phyloP scores from a whole-genome alignment of 1,284 basidiomycete genomes.

The Puccinia hordei region DNA sequence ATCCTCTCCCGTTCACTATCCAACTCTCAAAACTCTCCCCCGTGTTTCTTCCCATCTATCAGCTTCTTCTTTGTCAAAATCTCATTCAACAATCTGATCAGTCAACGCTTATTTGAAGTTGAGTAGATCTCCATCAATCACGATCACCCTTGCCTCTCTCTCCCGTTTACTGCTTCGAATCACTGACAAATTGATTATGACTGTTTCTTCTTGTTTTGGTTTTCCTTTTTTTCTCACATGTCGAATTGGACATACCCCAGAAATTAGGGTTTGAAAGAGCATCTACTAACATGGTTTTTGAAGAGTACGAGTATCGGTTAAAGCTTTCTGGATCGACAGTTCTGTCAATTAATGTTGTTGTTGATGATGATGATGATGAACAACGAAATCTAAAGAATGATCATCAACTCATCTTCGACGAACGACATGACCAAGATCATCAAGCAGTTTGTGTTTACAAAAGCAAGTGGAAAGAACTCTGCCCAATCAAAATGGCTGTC shows the following conservation, averaged over 20 bases:
- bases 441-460: no score
- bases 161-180: constrained; percentile 72
- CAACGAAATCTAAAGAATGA: no score
- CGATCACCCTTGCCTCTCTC: constrained; percentile 59
- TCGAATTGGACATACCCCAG: neutral
- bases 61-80: constrained; percentile 55
- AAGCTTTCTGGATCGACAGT: neutral
- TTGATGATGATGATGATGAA: neutral
- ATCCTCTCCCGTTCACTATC: constrained; percentile 51
- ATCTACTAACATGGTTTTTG: constrained; percentile 5
- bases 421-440: no score
- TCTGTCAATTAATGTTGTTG: neutral
- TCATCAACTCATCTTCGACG: no score
- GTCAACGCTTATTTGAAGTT: constrained; percentile 61
- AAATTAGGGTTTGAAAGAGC: constrained; percentile 23
- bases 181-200: constrained; percentile 56
- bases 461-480: no score
- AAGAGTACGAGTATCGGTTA: constrained; percentile 22
- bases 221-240: neutral
- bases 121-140: constrained; percentile 52
- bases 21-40: neutral
- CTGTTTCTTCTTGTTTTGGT: neutral
- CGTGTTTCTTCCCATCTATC: constrained; percentile 53
- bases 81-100: constrained; percentile 38
- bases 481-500: no score